Percentiles rank a stretch among this genome's conserved stretches.
phyloP scores from a whole-genome alignment of 1,284 basidiomycete species.

The Porphyrellus sp. region DNA sequence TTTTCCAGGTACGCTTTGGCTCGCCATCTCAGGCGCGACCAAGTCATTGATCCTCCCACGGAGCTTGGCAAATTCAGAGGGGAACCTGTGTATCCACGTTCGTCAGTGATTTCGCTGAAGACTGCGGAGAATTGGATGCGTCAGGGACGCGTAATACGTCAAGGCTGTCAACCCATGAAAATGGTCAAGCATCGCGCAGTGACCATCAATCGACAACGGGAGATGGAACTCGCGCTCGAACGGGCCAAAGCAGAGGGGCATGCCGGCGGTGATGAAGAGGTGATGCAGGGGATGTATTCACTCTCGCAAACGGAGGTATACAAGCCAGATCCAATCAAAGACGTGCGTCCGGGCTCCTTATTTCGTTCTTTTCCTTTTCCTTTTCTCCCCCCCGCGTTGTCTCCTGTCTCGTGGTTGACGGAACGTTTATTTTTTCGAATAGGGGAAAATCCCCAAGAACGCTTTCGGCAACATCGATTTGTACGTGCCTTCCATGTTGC shows the following conservation, averaged over 20 bases:
- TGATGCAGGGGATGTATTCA: slow-evolving; percentile 87
- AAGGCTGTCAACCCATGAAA: slow-evolving; percentile 85
- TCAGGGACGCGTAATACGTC: slow-evolving; percentile 71
- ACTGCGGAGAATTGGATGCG: slow-evolving; percentile 96
- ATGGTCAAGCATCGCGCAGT: slow-evolving; percentile 84
- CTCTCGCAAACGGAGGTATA: slow-evolving; percentile 85
- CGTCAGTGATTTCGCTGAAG: slow-evolving; percentile 80
- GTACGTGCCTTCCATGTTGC: slow-evolving; percentile 94
- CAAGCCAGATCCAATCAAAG: slow-evolving; percentile 72
- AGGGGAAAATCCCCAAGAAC: slow-evolving; percentile 94
- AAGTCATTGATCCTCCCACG: slow-evolving; percentile 82
- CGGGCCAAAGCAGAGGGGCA: slow-evolving; percentile 39
- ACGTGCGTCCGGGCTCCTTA: slow-evolving; percentile 59
- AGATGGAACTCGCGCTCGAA: slow-evolving; percentile 71
- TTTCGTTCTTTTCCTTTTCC: slow-evolving; percentile 3
- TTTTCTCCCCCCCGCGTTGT: neutral
- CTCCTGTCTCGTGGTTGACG: slow-evolving; percentile 10
- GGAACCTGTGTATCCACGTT: slow-evolving; percentile 88
- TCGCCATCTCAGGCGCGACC: slow-evolving; percentile 85
- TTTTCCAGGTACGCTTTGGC: slow-evolving; percentile 76
- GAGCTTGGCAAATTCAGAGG: slow-evolving; percentile 92
- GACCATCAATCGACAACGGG: slow-evolving; percentile 80
- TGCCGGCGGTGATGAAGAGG: slow-evolving; percentile 48
- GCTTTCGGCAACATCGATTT: slow-evolving; percentile 97
- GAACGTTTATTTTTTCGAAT: slow-evolving; percentile 12